Evolutionary conservation across 2,329 filamentous ascomycete species (phyloP).

Genomic region (Immersiporthe knoxdaviesiana): DNA sequence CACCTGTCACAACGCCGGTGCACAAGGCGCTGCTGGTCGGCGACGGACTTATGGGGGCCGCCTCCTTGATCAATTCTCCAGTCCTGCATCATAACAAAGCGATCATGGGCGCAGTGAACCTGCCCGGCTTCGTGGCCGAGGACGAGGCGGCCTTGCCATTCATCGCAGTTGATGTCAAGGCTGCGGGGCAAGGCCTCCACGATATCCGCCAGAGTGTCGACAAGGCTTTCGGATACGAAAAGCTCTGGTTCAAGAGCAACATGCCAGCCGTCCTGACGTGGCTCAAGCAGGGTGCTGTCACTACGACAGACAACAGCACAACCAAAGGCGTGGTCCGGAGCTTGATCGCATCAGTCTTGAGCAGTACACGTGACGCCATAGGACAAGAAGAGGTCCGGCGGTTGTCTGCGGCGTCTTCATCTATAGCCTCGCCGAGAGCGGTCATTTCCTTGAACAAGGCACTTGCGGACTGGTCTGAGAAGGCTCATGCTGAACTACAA

Average conservation of each 20-base stretch:
- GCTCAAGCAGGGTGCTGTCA: constrained; percentile 59
- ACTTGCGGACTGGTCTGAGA: constrained; percentile 75
- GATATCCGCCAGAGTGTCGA: constrained; percentile 70
- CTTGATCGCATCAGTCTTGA: constrained; percentile 69
- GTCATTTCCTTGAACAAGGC: constrained; percentile 56
- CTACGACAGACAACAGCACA: constrained; percentile 42
- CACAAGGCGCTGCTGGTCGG: constrained; percentile 79
- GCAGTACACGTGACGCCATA: constrained; percentile 56
- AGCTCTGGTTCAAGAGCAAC: constrained; percentile 74
- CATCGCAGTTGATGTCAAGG: constrained; percentile 63
- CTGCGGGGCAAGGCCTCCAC: constrained; percentile 65
- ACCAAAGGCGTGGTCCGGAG: constrained; percentile 69
- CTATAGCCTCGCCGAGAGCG: constrained; percentile 42
- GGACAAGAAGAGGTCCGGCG: constrained; percentile 50
- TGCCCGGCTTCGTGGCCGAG: constrained; percentile 49
- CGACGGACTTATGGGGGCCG: constrained; percentile 70
- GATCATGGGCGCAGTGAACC: constrained; percentile 61
- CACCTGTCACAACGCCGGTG: constrained; percentile 77
- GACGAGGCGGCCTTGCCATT: constrained; percentile 48
- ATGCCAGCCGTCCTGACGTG: constrained; percentile 67
- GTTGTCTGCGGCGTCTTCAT: constrained; percentile 39
- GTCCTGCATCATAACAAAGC: constrained; percentile 43
- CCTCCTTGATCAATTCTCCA: constrained; percentile 53
- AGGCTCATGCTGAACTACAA: constrained; percentile 81
- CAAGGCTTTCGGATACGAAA: constrained; percentile 73